These are phyloP conservation scores for Mucor lusitanicus DNA, from an alignment of 371 early-diverging fungal genomes.

Conservation along the genomic window DNA sequence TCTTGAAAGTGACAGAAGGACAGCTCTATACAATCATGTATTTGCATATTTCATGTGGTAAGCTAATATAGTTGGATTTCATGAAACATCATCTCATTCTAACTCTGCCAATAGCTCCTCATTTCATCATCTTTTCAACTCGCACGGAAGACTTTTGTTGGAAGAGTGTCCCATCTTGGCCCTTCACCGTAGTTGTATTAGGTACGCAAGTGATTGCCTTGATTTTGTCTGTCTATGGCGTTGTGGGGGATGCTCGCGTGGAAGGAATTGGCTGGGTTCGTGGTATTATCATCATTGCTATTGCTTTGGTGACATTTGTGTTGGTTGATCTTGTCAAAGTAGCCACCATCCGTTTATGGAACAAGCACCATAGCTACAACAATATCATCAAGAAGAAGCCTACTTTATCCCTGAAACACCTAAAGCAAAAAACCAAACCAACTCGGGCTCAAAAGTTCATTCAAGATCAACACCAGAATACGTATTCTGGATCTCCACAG, in stretches of 20 bases:
- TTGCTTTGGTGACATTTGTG: slow-evolving; percentile 72
- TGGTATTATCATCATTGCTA: slow-evolving; percentile 64
- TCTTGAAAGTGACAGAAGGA: slow-evolving; percentile 46
- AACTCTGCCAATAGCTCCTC: slow-evolving; percentile 86
- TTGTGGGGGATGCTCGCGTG: slow-evolving; percentile 26
- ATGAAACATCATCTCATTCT: slow-evolving; percentile 27
- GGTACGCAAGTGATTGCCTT: slow-evolving; percentile 94
- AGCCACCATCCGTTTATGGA: slow-evolving; percentile 71
- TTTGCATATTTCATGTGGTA: slow-evolving; percentile 85
- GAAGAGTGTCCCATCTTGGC: slow-evolving; percentile 81
- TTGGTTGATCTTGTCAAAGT: slow-evolving; percentile 85
- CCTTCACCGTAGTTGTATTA: slow-evolving; percentile 82
- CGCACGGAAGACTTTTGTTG: slow-evolving; percentile 89
- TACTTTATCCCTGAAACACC: neutral
- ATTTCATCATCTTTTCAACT: slow-evolving; percentile 96
- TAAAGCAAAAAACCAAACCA: slow-evolving; percentile 1
- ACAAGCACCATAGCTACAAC: slow-evolving; percentile 8
- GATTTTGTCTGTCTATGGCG: slow-evolving; percentile 82
- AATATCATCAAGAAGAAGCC: slow-evolving; percentile 8
- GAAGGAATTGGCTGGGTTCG: slow-evolving; percentile 54
- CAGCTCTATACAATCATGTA: slow-evolving; percentile 87
- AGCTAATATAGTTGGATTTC: slow-evolving; percentile 15
- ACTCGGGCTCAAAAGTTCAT: slow-evolving; percentile 36
- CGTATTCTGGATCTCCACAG: neutral
- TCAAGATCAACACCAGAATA: slow-evolving; percentile 16